Evolutionary conservation across 768 basidiomycete species (phyloP).

Genomic region (Mycena sanguinolenta): DNA sequence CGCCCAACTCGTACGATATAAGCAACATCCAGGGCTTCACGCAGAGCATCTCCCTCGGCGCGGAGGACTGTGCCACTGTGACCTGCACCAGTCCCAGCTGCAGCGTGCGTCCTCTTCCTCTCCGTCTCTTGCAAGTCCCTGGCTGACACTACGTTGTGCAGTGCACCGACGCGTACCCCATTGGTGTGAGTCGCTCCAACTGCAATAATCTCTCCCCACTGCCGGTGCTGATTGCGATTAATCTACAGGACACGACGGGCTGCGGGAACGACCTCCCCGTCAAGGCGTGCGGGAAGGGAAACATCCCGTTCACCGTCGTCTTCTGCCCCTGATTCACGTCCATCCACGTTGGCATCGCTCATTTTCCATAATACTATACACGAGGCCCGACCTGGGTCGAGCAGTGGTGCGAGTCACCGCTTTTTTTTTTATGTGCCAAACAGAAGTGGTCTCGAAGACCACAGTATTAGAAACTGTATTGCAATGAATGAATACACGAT

Average conservation of each 20-base stretch:
- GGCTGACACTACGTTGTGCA: not conserved
- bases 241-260: constrained; percentile 26
- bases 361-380: not conserved
- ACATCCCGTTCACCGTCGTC: constrained; percentile 24
- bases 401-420: constrained; percentile 11
- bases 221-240: not conserved
- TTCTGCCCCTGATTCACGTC: constrained; percentile 23
- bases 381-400: not conserved
- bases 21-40: constrained; percentile 36
- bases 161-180: constrained; percentile 32
- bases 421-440: not conserved
- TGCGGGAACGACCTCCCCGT: constrained; percentile 32
- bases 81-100: constrained; percentile 29
- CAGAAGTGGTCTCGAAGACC: not conserved
- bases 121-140: not conserved
- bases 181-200: constrained; percentile 31
- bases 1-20: constrained; percentile 35
- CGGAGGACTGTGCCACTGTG: constrained; percentile 26
- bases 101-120: constrained; percentile 6
- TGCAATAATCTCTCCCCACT: not conserved
- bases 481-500: constrained; percentile 6
- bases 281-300: constrained; percentile 31
- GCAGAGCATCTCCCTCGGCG: constrained; percentile 36
- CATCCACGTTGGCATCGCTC: not conserved
- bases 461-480: not conserved